These are phyloP conservation scores for Tephrocybe sp. DNA, from an alignment of 768 basidiomycete species.

Conservation along the genomic window DNA sequence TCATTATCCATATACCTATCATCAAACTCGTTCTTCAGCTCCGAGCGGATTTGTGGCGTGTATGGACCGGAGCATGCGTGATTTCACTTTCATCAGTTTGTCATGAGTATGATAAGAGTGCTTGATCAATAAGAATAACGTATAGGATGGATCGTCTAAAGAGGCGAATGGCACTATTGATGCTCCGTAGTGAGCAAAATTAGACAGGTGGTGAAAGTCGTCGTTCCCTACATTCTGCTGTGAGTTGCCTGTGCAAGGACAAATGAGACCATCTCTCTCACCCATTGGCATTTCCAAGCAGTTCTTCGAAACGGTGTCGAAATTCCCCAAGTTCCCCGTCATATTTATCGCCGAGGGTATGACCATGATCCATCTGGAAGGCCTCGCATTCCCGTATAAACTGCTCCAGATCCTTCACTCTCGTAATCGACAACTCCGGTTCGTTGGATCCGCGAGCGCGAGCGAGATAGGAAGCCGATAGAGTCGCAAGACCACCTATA, in stretches of 20 bases:
- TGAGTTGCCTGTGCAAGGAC: background rate
- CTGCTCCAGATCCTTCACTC: conserved; percentile 61
- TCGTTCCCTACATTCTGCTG: conserved; percentile 16
- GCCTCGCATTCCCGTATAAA: conserved; percentile 64
- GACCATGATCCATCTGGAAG: conserved; percentile 59
- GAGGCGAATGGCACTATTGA: too few species aligned
- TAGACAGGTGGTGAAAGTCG: conserved; percentile 17
- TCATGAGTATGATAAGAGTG: too few species aligned
- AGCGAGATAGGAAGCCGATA: conserved; percentile 73
- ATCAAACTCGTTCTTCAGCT: background rate
- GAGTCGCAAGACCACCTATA: conserved; percentile 62
- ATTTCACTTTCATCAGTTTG: too few species aligned
- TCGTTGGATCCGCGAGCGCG: conserved; percentile 68
- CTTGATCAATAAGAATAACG: too few species aligned
- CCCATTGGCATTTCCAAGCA: conserved; percentile 43
- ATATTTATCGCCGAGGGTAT: conserved; percentile 32
- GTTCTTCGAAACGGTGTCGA: conserved; percentile 44
- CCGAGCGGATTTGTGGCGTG: background rate
- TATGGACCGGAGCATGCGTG: background rate
- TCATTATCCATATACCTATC: too few species aligned
- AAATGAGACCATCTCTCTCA: conserved; percentile 15
- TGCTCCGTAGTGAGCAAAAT: background rate
- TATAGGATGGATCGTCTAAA: too few species aligned
- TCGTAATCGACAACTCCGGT: conserved; percentile 59
- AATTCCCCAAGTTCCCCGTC: conserved; percentile 36